phyloP scores from a whole-genome alignment of 1,284 basidiomycete genomes.

The Ceratobasidium papillatum region DNA sequence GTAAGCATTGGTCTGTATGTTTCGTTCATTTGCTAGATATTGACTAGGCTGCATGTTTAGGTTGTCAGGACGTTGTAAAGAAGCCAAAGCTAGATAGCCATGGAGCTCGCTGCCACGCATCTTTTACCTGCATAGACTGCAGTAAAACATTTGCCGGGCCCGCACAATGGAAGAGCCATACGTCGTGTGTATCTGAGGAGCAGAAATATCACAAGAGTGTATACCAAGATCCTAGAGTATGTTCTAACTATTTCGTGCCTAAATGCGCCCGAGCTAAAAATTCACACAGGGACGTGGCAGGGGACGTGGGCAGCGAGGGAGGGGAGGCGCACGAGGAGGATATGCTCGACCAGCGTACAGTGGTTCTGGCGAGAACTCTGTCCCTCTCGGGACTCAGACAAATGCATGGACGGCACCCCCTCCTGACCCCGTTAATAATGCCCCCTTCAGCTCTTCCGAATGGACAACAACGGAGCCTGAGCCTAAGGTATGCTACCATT shows the following conservation, averaged over 20 bases:
- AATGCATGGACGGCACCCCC: constrained; percentile 33
- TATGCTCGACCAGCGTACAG: constrained; percentile 40
- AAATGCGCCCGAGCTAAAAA: not conserved
- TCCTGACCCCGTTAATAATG: constrained; percentile 37
- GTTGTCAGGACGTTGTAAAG: constrained; percentile 84
- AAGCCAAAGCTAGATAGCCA: constrained; percentile 89
- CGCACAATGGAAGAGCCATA: constrained; percentile 81
- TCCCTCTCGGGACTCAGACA: constrained; percentile 16
- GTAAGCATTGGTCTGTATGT: constrained; percentile 47
- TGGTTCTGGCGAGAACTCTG: constrained; percentile 41
- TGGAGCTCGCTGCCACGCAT: constrained; percentile 57
- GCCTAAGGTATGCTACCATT: constrained; percentile 49
- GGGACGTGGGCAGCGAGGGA: constrained; percentile 15
- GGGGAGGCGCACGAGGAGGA: constrained; percentile 33
- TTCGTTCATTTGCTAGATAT: constrained; percentile 13
- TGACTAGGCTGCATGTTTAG: constrained; percentile 53
- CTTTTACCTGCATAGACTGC: constrained; percentile 90
- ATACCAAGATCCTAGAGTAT: constrained; percentile 77
- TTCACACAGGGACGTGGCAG: not conserved
- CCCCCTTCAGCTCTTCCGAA: constrained; percentile 39
- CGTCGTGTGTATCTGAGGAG: constrained; percentile 85
- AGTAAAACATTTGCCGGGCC: constrained; percentile 79
- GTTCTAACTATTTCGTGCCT: constrained; percentile 52
- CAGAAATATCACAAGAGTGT: constrained; percentile 90
- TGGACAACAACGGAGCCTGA: constrained; percentile 45